A percentile compares a stretch with the other conserved stretches of the same genome.
Conservation (phyloP, 345 rosid genomes). For the Gynandropsis gynandra region DNA sequence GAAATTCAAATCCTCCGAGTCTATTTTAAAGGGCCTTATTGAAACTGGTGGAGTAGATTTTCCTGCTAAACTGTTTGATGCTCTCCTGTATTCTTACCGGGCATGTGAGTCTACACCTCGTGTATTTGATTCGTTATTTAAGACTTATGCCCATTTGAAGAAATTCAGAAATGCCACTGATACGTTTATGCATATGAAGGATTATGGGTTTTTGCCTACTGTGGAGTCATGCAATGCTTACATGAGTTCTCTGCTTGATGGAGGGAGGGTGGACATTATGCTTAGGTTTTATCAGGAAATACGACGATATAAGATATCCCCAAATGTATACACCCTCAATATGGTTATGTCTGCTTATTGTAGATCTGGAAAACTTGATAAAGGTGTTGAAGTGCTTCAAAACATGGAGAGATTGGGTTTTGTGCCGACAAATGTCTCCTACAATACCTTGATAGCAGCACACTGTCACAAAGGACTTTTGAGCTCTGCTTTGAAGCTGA, state of each 20-base stretch:
- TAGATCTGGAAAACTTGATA: conserved; percentile 53
- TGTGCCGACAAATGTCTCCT: conserved; percentile 43
- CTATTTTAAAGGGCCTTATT: conserved; percentile 36
- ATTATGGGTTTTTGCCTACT: conserved; percentile 55
- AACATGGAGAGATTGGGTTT: conserved; percentile 49
- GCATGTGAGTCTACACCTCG: conserved; percentile 68
- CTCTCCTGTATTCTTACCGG: conserved; percentile 49
- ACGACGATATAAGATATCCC: conserved; percentile 55
- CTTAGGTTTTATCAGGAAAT: conserved; percentile 59
- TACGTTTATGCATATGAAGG: conserved; percentile 54
- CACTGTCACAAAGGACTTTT: conserved; percentile 57
- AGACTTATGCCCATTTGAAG: conserved; percentile 56
- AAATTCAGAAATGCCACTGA: conserved; percentile 63
- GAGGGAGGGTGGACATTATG: conserved; percentile 53
- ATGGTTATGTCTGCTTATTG: conserved; percentile 60
- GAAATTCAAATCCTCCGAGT: conserved; percentile 69
- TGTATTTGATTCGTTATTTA: conserved; percentile 71
- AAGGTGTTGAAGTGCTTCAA: conserved; percentile 47
- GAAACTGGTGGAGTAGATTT: conserved; percentile 26
- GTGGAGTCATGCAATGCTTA: conserved; percentile 78
- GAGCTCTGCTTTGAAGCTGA: conserved; percentile 55
- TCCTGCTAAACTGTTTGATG: conserved; percentile 54
- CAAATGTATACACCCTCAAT: conserved; percentile 66
- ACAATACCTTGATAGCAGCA: conserved; percentile 69
- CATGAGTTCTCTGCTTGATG: conserved; percentile 56